Evolutionary conservation across 2,329 filamentous ascomycete species (phyloP).

Genomic region (Exophiala calicioides): DNA sequence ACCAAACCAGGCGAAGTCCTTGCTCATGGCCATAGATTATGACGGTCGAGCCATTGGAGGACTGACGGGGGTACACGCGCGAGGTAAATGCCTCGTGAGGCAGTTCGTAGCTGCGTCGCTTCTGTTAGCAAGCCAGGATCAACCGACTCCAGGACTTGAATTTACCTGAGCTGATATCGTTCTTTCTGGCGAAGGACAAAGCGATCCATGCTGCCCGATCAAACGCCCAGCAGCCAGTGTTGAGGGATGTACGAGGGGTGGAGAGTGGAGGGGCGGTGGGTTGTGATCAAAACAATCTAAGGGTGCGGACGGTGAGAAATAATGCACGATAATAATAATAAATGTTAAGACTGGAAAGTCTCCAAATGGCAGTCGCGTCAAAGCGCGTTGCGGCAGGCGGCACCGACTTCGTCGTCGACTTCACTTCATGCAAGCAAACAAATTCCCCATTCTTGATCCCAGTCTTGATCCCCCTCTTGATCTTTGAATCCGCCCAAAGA

Average conservation of each 20-base stretch:
- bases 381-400: constrained; percentile 23
- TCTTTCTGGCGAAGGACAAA: constrained; percentile 42
- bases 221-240: background rate
- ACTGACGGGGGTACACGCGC: constrained; percentile 58
- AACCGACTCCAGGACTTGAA: background rate
- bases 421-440: too few relatives aligned
- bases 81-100: constrained; percentile 59
- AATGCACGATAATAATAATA: too few relatives aligned
- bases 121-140: constrained; percentile 1
- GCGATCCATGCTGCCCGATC: constrained; percentile 34
- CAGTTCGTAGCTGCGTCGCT: constrained; percentile 56
- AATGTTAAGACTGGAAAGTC: constrained; percentile 8
- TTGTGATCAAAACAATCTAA: background rate
- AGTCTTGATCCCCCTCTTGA: too few relatives aligned
- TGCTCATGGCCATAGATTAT: constrained; percentile 61
- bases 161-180: constrained; percentile 47
- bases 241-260: background rate
- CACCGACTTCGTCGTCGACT: too few relatives aligned
- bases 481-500: too few relatives aligned
- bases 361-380: constrained; percentile 24
- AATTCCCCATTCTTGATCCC: too few relatives aligned
- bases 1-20: constrained; percentile 62
- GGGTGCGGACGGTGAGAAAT: too few relatives aligned
- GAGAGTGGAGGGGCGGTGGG: too few relatives aligned
- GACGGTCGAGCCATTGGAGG: constrained; percentile 63